A percentile compares a stretch with the other conserved stretches of the same genome.
Conservation (phyloP, 345 rosid genomes). For the Aquilaria yunnanensis region DNA sequence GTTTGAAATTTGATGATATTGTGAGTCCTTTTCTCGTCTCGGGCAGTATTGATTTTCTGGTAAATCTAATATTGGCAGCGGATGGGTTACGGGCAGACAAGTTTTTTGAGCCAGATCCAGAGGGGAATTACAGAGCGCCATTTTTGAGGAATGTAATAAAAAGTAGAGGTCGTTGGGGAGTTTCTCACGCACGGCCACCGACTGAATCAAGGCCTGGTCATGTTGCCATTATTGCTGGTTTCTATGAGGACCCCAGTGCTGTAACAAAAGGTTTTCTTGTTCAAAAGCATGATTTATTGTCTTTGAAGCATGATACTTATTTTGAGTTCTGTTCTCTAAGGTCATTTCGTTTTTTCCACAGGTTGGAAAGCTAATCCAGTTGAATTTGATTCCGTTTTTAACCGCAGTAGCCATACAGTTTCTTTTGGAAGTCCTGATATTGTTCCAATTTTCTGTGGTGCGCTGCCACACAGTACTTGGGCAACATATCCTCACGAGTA, state of each 20-base stretch:
- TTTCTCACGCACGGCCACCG: slow-evolving; percentile 98
- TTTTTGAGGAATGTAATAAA: slow-evolving; percentile 75
- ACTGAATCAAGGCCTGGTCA: slow-evolving; percentile 98
- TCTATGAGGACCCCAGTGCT: slow-evolving; percentile 98
- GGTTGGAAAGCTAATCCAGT: slow-evolving; percentile 99
- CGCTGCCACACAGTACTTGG: slow-evolving; percentile 86
- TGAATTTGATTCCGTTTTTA: slow-evolving; percentile 92
- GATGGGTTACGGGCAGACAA: slow-evolving; percentile 98
- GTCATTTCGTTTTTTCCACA: slow-evolving; percentile 28
- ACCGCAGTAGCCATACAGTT: slow-evolving; percentile 74
- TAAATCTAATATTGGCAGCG: slow-evolving; percentile 39
- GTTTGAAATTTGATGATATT: not conserved
- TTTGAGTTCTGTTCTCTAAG: slow-evolving; percentile 4
- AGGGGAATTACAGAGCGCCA: slow-evolving; percentile 77
- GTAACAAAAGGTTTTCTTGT: slow-evolving; percentile 66
- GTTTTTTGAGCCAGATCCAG: slow-evolving; percentile 81
- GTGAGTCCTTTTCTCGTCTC: not conserved
- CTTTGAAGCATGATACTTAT: not conserved
- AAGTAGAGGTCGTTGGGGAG: slow-evolving; percentile 89
- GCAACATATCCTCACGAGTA: slow-evolving; percentile 75
- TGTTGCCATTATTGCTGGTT: slow-evolving; percentile 92
- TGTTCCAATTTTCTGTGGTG: slow-evolving; percentile 88
- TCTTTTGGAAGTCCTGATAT: slow-evolving; percentile 94
- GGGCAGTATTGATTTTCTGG: not conserved
- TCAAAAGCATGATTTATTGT: not conserved